Evolutionary conservation across 2,329 filamentous ascomycete species (phyloP).

Genomic region (Aureobasidium musti): DNA sequence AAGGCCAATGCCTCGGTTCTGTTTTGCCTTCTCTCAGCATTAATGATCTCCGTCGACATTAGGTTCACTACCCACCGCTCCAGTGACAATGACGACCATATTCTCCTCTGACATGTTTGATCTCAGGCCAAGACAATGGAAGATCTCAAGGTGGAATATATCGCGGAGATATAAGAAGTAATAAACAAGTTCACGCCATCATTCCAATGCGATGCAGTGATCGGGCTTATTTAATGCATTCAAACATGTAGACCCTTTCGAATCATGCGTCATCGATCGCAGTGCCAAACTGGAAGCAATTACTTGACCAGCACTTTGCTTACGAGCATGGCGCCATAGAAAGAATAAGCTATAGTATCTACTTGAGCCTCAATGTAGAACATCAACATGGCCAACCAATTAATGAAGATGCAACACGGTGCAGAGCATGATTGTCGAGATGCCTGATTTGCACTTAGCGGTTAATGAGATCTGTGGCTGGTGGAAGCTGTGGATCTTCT

Average conservation of each 20-base stretch:
- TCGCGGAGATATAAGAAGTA: neutral
- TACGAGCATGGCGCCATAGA: neutral
- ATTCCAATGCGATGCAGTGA: neutral
- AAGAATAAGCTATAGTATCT: neutral
- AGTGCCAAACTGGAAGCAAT: neutral
- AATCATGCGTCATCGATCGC: conserved; percentile 15
- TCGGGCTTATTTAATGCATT: conserved; percentile 1
- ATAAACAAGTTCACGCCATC: conserved; percentile 17
- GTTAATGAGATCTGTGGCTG: conserved; percentile 5
- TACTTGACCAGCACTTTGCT: neutral
- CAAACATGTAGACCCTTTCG: neutral
- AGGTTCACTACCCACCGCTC: conserved; percentile 36
- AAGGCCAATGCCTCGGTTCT: conserved; percentile 44
- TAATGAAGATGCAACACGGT: neutral
- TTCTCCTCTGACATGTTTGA: conserved; percentile 36
- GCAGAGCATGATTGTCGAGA: neutral
- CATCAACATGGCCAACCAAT: neutral
- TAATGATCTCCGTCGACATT: neutral
- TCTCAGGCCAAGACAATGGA: neutral
- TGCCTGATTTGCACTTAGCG: neutral
- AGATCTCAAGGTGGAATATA: neutral
- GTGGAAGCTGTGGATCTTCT: conserved; percentile 2
- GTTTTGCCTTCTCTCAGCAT: conserved; percentile 23
- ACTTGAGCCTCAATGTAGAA: conserved; percentile 1
- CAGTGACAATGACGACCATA: conserved; percentile 41